Conservation (phyloP, 345 rosid genomes). For the Noccaea bulbosa region DNA sequence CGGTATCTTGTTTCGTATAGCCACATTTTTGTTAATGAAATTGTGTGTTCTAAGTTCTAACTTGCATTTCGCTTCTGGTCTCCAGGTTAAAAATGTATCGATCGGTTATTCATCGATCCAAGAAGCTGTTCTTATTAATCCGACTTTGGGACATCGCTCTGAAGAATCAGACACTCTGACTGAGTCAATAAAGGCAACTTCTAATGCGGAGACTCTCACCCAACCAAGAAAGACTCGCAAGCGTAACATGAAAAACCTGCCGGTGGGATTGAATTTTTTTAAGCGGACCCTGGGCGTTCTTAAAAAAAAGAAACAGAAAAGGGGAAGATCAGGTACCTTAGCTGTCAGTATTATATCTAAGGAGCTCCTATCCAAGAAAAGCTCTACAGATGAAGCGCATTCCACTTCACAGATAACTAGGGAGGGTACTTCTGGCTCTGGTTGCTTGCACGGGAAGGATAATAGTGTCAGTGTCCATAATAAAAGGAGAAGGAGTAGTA, state of each 20-base stretch:
- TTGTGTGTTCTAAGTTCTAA: constrained; percentile 37
- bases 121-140: constrained; percentile 40
- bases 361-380: constrained; percentile 44
- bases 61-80: constrained; percentile 31
- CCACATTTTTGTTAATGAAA: constrained; percentile 27
- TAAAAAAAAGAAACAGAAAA: constrained; percentile 60
- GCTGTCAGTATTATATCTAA: constrained; percentile 37
- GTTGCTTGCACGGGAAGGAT: constrained; percentile 41
- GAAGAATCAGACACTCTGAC: constrained; percentile 26
- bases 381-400: constrained; percentile 51
- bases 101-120: constrained; percentile 31
- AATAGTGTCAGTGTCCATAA: constrained; percentile 23
- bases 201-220: constrained; percentile 30
- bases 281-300: constrained; percentile 47
- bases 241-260: constrained; percentile 40
- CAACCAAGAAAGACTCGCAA: constrained; percentile 55
- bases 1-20: constrained; percentile 18
- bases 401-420: constrained; percentile 54
- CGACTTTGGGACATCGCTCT: constrained; percentile 30
- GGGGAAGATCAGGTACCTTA: constrained; percentile 43
- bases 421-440: constrained; percentile 27
- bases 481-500: constrained; percentile 27
- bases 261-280: constrained; percentile 54
- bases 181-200: constrained; percentile 34
- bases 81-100: constrained; percentile 45